Conservation (phyloP, 2,329 filamentous ascomycete genomes). For the Metarhizium humberi region DNA sequence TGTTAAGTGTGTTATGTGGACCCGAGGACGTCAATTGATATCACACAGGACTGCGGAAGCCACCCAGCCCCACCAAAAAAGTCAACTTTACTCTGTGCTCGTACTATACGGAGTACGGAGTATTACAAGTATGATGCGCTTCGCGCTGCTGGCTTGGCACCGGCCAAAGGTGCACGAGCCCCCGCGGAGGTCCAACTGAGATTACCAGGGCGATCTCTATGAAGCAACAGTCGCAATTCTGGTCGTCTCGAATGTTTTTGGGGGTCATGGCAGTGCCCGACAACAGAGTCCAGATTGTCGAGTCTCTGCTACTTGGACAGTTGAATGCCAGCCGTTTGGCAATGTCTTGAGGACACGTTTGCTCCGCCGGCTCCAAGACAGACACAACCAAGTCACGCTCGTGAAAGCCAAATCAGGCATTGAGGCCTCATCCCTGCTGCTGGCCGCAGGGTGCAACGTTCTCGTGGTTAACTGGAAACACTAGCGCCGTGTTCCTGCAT, state of each 20-base stretch:
- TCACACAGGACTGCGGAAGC: background rate
- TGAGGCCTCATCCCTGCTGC: background rate
- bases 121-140: background rate
- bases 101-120: background rate
- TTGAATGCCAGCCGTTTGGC: too few species aligned
- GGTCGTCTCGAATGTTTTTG: too few species aligned
- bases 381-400: background rate
- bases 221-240: background rate
- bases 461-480: conserved; percentile 20
- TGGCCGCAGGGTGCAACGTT: background rate
- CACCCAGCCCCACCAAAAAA: background rate
- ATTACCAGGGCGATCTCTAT: background rate
- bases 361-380: too few species aligned
- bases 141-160: background rate
- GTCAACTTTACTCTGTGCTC: background rate
- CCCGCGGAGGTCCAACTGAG: background rate
- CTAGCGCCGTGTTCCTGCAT: conserved; percentile 24
- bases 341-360: too few species aligned
- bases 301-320: too few species aligned
- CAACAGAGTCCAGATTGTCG: too few species aligned
- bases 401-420: background rate
- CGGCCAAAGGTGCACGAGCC: background rate
- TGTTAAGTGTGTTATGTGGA: background rate
- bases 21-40: background rate
- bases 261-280: too few species aligned